A percentile compares a stretch with the other conserved stretches of the same genome.
These are phyloP conservation scores for Phyllostachys edulis DNA, from an alignment of 176 grass and related monocot species.

Conservation along the genomic window DNA sequence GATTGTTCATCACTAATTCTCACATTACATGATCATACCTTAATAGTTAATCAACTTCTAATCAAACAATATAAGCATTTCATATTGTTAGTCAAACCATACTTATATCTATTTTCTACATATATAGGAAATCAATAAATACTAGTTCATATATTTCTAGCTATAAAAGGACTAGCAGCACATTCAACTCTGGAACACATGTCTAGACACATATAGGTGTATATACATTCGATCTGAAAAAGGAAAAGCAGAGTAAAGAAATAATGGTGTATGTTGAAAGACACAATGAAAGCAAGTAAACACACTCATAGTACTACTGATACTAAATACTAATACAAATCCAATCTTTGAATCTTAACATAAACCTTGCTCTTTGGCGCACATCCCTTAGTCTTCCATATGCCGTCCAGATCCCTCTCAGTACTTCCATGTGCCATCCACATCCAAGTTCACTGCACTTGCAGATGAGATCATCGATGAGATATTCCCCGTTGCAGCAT, in stretches of 20 bases:
- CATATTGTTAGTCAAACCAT: neutral
- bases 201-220: neutral
- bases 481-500: neutral
- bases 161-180: neutral
- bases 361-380: neutral
- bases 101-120: neutral
- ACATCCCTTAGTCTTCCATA: neutral
- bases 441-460: neutral
- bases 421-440: neutral
- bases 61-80: neutral
- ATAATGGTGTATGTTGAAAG: too few relatives aligned
- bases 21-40: neutral
- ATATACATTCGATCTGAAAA: neutral
- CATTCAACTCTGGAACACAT: neutral
- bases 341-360: neutral
- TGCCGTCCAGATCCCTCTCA: neutral
- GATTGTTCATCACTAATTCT: neutral
- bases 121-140: neutral
- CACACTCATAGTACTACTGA: too few relatives aligned
- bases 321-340: neutral
- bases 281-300: too few relatives aligned
- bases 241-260: too few relatives aligned
- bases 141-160: neutral
- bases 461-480: too few relatives aligned
- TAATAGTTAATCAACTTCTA: neutral